Conservation (phyloP, 2,329 filamentous ascomycete genomes). For the Epichloe festucae region DNA sequence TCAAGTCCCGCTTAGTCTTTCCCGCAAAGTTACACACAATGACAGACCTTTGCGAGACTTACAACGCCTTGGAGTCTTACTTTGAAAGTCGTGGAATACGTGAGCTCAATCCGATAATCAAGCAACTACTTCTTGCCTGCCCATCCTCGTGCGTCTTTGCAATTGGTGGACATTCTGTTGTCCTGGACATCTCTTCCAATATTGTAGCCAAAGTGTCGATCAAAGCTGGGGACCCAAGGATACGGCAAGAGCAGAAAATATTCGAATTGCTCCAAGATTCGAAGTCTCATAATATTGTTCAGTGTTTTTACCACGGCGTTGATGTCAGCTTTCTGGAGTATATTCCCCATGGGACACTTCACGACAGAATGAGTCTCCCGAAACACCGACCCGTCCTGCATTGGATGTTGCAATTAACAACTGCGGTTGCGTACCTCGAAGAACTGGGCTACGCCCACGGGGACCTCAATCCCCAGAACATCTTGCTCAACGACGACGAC, state of each 20-base stretch:
- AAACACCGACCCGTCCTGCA: constrained; percentile 3
- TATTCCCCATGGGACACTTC: constrained; percentile 7
- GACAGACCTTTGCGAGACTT: background rate
- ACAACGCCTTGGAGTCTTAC: background rate
- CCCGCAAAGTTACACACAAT: background rate
- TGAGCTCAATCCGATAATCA: constrained; percentile 7
- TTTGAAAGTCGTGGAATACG: background rate
- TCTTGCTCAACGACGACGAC: constrained; percentile 9
- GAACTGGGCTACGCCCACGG: constrained; percentile 9
- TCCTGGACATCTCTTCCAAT: constrained; percentile 7
- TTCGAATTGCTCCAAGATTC: constrained; percentile 7
- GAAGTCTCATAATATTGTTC: constrained; percentile 6
- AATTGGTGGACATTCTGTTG: constrained; percentile 9
- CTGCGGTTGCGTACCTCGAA: constrained; percentile 8
- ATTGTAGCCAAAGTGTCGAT: constrained; percentile 10
- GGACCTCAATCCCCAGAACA: constrained; percentile 11
- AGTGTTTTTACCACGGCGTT: constrained; percentile 4
- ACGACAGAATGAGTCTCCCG: constrained; percentile 3
- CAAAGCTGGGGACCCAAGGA: constrained; percentile 7
- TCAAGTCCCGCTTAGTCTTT: no score
- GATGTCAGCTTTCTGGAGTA: constrained; percentile 10
- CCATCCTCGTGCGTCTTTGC: constrained; percentile 7
- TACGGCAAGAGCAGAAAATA: constrained; percentile 8
- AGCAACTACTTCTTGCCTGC: constrained; percentile 6
- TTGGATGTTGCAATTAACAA: constrained; percentile 9